Evolutionary conservation across 148 eudicot genomes (phyloP).

Genomic region (Dysphania ambrosioides): DNA sequence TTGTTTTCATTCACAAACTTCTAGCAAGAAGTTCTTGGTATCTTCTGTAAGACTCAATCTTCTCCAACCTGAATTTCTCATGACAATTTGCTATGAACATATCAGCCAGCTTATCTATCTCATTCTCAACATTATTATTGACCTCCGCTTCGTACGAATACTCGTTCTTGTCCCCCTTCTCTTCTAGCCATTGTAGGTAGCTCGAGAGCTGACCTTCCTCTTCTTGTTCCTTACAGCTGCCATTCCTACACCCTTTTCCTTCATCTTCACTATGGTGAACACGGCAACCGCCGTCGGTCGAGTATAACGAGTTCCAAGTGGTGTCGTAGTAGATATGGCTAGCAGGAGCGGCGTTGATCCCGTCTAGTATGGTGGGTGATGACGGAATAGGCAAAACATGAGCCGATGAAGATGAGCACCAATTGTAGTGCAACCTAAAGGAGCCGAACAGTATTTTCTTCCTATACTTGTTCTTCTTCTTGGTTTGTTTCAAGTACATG

Average conservation of each 20-base stretch:
- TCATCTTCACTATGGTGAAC: not conserved
- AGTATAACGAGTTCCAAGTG: constrained; percentile 62
- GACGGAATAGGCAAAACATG: constrained; percentile 67
- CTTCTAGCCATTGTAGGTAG: constrained; percentile 93
- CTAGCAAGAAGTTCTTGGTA: constrained; percentile 98
- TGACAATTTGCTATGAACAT: constrained; percentile 80
- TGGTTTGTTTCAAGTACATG: constrained; percentile 33
- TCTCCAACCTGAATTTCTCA: constrained; percentile 95
- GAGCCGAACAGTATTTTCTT: constrained; percentile 73
- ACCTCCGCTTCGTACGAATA: not conserved
- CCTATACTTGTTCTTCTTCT: constrained; percentile 48
- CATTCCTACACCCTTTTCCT: constrained; percentile 5
- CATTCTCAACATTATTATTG: constrained; percentile 37
- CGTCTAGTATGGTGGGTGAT: constrained; percentile 24
- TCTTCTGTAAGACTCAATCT: constrained; percentile 82
- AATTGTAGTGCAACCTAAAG: constrained; percentile 77
- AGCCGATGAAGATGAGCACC: constrained; percentile 78
- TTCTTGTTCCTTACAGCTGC: constrained; percentile 11
- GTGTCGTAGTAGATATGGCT: constrained; percentile 50
- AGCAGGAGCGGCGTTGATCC: not conserved
- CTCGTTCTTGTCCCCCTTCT: constrained; percentile 34
- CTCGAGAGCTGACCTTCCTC: constrained; percentile 53
- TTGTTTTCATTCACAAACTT: constrained; percentile 34
- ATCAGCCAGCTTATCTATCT: constrained; percentile 85
- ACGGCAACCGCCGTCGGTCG: constrained; percentile 21